Evolutionary conservation across 441 rosid genomes (phyloP).

Genomic region (Monsonia emarginata): DNA sequence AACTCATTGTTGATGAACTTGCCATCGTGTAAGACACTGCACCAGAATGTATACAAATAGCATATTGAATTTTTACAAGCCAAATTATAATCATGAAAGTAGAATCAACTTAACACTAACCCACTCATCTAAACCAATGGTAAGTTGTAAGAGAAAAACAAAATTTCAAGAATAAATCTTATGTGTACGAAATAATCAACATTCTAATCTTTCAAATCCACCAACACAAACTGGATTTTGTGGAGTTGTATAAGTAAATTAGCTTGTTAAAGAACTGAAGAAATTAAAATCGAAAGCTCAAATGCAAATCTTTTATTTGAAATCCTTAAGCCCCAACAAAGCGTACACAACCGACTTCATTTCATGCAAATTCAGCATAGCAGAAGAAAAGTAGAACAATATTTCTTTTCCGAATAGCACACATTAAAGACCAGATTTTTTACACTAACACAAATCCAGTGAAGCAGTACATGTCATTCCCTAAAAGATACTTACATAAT

Average conservation of each 20-base stretch:
- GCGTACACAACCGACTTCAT: not conserved
- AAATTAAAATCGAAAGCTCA: too few relatives aligned
- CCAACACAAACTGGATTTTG: not conserved
- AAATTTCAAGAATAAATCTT: not conserved
- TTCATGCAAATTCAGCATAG: not conserved
- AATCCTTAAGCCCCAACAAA: not conserved
- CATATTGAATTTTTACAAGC: not conserved
- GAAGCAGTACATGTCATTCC: not conserved
- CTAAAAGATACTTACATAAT: not conserved
- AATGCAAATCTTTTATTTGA: too few relatives aligned
- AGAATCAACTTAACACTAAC: not conserved
- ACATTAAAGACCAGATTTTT: not conserved
- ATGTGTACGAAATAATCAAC: not conserved
- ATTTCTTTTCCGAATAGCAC: not conserved
- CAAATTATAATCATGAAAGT: not conserved
- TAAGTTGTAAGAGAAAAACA: not conserved
- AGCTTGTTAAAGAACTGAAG: too few relatives aligned
- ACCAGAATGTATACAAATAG: constrained; percentile 6
- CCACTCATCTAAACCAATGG: not conserved
- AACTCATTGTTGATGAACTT: constrained; percentile 72
- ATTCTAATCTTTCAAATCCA: not conserved
- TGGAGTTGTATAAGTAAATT: too few relatives aligned
- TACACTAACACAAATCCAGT: not conserved
- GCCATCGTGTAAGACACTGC: constrained; percentile 67
- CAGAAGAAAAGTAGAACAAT: not conserved